These are phyloP conservation scores for Sporisorium sorghi DNA, from an alignment of 1,284 basidiomycete species.

Conservation along the genomic window DNA sequence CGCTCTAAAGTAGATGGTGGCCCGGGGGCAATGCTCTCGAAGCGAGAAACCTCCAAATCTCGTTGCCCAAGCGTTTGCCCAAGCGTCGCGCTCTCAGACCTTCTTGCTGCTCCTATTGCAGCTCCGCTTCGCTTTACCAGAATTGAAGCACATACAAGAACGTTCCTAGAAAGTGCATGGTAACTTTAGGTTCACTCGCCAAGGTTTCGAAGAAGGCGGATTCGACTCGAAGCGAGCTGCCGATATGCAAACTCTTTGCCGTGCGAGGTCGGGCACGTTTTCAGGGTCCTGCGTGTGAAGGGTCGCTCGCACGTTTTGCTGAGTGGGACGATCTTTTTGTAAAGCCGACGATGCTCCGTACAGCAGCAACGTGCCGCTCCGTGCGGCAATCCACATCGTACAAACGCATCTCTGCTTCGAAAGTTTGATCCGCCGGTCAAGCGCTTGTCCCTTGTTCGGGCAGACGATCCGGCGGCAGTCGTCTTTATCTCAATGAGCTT, in stretches of 20 bases:
- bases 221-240: constrained; percentile 5
- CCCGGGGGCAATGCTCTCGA: neutral
- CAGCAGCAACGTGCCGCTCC: neutral
- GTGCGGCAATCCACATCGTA: neutral
- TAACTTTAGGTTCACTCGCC: neutral
- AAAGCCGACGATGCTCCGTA: constrained; percentile 3
- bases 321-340: neutral
- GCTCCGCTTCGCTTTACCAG: neutral
- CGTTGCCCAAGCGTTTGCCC: too few species aligned
- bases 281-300: neutral
- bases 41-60: constrained; percentile 12
- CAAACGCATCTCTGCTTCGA: too few species aligned
- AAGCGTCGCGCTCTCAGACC: constrained; percentile 1
- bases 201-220: neutral
- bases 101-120: neutral
- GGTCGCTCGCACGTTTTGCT: neutral
- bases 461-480: neutral
- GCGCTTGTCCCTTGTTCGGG: neutral
- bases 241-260: constrained; percentile 3
- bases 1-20: constrained; percentile 2
- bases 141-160: neutral
- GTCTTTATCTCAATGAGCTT: neutral
- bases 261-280: constrained; percentile 6
- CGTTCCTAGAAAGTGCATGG: neutral
- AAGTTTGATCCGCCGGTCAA: neutral